phyloP scores from a whole-genome alignment of 352 stramenopile species.

The Plasmopara halstedii region DNA sequence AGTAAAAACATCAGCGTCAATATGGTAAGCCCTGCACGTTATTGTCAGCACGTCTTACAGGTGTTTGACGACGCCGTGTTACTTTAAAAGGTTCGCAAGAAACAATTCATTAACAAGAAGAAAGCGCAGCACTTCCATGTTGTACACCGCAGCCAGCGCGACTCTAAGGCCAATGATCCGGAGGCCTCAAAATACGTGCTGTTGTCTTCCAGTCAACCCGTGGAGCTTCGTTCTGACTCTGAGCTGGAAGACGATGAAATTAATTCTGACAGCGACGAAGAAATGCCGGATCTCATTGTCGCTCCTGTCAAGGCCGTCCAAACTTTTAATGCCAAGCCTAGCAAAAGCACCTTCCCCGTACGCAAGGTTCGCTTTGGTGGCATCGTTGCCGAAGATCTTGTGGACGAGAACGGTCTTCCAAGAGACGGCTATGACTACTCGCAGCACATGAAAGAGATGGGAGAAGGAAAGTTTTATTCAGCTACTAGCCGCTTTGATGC shows the following conservation, averaged over 20 bases:
- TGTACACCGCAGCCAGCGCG: constrained; percentile 77
- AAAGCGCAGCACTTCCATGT: constrained; percentile 82
- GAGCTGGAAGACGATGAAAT: constrained; percentile 31
- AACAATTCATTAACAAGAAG: constrained; percentile 85
- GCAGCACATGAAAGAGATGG: constrained; percentile 89
- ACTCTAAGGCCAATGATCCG: constrained; percentile 72
- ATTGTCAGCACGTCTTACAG: too few species aligned
- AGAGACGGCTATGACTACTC: constrained; percentile 92
- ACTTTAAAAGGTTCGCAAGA: constrained; percentile 45
- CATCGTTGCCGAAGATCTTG: constrained; percentile 57
- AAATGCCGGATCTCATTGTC: constrained; percentile 46
- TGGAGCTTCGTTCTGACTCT: constrained; percentile 50
- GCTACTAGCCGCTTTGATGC: constrained; percentile 56
- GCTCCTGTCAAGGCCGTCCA: constrained; percentile 11
- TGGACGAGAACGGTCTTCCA: constrained; percentile 84
- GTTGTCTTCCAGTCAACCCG: constrained; percentile 52
- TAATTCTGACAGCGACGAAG: constrained; percentile 40
- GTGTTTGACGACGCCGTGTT: neutral
- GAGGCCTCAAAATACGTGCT: constrained; percentile 81
- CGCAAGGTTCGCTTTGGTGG: constrained; percentile 62
- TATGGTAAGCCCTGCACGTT: neutral
- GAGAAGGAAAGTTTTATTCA: constrained; percentile 77
- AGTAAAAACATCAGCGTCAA: neutral
- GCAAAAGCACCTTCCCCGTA: constrained; percentile 33
- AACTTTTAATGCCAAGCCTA: neutral